phyloP scores from a whole-genome alignment of 106 monocot genomes.

The Vanilla planifolia region DNA sequence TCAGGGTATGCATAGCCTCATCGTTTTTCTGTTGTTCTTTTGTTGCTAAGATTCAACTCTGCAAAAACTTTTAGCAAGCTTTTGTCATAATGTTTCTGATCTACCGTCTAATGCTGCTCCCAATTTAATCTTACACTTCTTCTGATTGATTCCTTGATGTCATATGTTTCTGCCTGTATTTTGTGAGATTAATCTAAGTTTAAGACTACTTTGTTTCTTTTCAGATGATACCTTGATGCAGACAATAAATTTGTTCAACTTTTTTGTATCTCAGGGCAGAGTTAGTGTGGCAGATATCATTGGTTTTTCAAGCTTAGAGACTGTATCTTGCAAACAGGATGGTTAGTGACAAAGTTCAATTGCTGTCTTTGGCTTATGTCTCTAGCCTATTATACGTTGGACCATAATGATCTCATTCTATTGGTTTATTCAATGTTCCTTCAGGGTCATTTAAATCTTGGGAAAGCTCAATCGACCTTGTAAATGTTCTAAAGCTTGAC shows the following conservation, averaged over 20 bases:
- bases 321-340: conserved; percentile 46
- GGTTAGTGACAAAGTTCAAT: conserved; percentile 29
- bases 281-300: conserved; percentile 80
- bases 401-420: not conserved
- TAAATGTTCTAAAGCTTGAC: conserved; percentile 79
- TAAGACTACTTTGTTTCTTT: no score
- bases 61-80: no score
- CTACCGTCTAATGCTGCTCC: no score
- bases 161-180: no score
- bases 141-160: no score
- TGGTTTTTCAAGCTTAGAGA: conserved; percentile 57
- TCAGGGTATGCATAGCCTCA: conserved; percentile 42
- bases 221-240: no score
- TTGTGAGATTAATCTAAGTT: no score
- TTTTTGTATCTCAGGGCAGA: conserved; percentile 49
- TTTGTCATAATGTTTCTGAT: no score
- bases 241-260: no score
- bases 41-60: no score
- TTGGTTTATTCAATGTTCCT: conserved; percentile 9
- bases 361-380: not conserved
- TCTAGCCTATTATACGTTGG: not conserved
- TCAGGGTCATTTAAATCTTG: conserved; percentile 71
- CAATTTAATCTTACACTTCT: no score
- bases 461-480: conserved; percentile 83
- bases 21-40: not conserved